Evolutionary conservation across 306 rosid species (phyloP).

Genomic region (Mimosa pudica): DNA sequence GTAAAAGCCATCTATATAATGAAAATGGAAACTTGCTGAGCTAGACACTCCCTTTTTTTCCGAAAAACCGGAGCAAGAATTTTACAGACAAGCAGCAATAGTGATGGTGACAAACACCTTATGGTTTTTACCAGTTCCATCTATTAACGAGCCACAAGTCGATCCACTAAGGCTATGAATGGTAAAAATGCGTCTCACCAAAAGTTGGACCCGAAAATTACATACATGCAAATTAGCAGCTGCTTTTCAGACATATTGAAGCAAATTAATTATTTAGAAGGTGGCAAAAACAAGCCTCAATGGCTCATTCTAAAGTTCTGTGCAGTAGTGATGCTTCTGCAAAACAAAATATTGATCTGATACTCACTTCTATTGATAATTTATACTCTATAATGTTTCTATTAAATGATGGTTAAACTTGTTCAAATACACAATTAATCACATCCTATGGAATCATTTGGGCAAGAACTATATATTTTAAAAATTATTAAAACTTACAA

Average conservation of each 20-base stretch:
- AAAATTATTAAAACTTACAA: constrained; percentile 38
- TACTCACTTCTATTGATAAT: constrained; percentile 27
- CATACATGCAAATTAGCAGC: not conserved
- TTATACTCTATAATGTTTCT: not conserved
- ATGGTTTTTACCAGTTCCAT: not conserved
- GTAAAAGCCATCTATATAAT: constrained; percentile 7
- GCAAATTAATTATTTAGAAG: constrained; percentile 11
- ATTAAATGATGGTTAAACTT: not conserved
- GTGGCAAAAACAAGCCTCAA: not conserved
- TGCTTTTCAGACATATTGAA: not conserved
- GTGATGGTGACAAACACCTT: not conserved
- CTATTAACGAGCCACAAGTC: not conserved
- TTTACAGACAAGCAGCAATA: constrained; percentile 5
- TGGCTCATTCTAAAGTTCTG: not conserved
- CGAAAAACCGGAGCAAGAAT: too few relatives aligned
- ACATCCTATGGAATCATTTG: constrained; percentile 47
- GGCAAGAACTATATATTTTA: constrained; percentile 18
- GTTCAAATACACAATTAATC: constrained; percentile 1
- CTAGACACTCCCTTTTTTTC: too few relatives aligned
- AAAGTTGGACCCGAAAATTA: not conserved
- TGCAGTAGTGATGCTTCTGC: not conserved
- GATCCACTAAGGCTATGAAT: not conserved
- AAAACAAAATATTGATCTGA: not conserved
- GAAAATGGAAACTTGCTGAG: constrained; percentile 25
- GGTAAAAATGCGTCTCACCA: not conserved